These are phyloP conservation scores for Tolypocladium inflatum DNA, from an alignment of 2,329 filamentous ascomycete genomes.

Conservation along the genomic window DNA sequence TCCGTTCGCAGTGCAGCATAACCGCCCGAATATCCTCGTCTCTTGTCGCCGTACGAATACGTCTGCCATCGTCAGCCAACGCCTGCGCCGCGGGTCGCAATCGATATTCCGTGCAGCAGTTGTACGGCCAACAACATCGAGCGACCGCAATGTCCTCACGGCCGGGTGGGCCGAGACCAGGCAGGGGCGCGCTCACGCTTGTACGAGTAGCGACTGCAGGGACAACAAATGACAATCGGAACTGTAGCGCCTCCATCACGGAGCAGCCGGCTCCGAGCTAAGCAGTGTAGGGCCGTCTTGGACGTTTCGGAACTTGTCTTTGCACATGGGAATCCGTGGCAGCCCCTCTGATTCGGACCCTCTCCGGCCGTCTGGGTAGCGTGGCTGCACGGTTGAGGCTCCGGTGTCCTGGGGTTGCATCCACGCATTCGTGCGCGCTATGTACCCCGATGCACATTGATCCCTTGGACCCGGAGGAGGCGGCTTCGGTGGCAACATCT, in stretches of 20 bases:
- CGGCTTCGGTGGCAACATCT: background rate
- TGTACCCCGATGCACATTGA: background rate
- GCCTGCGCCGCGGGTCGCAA: background rate
- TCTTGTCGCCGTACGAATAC: background rate
- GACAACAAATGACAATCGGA: background rate
- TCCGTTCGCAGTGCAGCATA: background rate
- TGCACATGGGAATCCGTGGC: background rate
- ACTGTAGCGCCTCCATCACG: background rate
- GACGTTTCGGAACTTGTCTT: background rate
- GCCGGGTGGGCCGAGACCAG: background rate
- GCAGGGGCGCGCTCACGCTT: background rate
- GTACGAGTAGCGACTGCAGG: background rate
- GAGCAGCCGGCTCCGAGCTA: background rate
- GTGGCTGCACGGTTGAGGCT: constrained; percentile 1
- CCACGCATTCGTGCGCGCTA: background rate
- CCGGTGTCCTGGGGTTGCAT: background rate
- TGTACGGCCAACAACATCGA: background rate
- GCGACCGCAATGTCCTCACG: background rate
- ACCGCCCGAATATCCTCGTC: background rate
- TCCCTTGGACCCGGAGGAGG: background rate
- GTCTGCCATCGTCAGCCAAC: background rate
- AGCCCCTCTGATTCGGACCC: background rate
- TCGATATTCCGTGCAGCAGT: background rate
- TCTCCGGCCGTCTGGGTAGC: background rate
- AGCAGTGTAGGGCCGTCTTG: background rate